A percentile compares a stretch with the other conserved stretches of the same genome.
phyloP scores from a whole-genome alignment of 1,284 basidiomycete genomes.

The Ganoderma leucocontextum region DNA sequence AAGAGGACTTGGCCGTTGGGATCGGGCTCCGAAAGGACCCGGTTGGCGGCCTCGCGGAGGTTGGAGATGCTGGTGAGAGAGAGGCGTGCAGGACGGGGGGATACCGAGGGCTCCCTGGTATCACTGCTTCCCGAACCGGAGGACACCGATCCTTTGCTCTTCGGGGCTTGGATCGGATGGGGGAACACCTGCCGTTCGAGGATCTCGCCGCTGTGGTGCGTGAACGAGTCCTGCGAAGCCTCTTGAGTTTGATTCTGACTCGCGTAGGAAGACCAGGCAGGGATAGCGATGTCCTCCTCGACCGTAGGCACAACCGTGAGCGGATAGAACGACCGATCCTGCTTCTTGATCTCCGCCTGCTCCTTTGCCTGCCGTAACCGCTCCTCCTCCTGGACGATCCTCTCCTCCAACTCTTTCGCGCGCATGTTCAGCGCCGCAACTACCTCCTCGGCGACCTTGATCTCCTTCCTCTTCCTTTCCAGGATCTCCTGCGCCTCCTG shows the following conservation, averaged over 20 bases:
- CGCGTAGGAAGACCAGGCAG: conserved; percentile 35
- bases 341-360: conserved; percentile 55
- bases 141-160: conserved; percentile 32
- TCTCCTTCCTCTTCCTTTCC: conserved; percentile 69
- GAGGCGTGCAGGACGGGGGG: conserved; percentile 47
- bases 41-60: conserved; percentile 37
- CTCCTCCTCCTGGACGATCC: conserved; percentile 57
- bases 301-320: conserved; percentile 40
- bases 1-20: conserved; percentile 37
- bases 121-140: conserved; percentile 34
- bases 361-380: conserved; percentile 58
- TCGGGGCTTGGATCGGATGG: conserved; percentile 31
- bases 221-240: conserved; percentile 13
- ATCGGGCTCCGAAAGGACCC: conserved; percentile 28
- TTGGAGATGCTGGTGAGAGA: conserved; percentile 50
- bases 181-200: conserved; percentile 36
- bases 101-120: conserved; percentile 35
- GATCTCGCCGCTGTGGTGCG: conserved; percentile 33
- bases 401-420: conserved; percentile 49
- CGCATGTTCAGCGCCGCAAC: conserved; percentile 45
- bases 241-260: conserved; percentile 16
- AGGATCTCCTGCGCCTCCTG: conserved; percentile 57
- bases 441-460: conserved; percentile 76
- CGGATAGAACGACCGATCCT: conserved; percentile 50
- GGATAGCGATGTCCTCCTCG: conserved; percentile 33